Evolutionary conservation across 169 alveolate species (phyloP).

Genomic region (Theileria parva): DNA sequence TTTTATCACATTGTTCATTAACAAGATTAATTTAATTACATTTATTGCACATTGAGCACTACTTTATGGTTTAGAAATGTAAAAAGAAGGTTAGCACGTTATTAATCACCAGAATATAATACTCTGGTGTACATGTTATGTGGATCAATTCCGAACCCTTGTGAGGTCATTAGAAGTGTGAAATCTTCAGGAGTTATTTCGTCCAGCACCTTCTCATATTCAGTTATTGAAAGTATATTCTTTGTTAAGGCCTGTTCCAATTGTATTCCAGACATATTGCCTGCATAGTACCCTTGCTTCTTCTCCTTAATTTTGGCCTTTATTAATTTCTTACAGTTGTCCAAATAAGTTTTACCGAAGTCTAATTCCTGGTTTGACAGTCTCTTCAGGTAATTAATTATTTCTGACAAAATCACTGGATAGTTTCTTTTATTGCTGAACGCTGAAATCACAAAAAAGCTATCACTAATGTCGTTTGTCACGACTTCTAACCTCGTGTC

Average conservation of each 20-base stretch:
- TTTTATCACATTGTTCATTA: constrained; percentile 1
- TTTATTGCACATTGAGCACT: constrained; percentile 8
- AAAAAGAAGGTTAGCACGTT: constrained; percentile 41
- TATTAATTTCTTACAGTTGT: constrained; percentile 50
- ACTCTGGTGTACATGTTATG: constrained; percentile 51
- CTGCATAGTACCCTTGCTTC: neutral
- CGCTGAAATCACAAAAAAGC: constrained; percentile 73
- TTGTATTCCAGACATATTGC: constrained; percentile 55
- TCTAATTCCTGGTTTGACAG: constrained; percentile 24
- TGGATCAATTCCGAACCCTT: constrained; percentile 52
- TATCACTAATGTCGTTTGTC: constrained; percentile 76
- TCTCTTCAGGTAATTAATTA: constrained; percentile 8
- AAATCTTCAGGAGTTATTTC: constrained; percentile 54
- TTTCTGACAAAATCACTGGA: constrained; percentile 65
- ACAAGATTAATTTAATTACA: neutral
- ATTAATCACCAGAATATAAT: constrained; percentile 15
- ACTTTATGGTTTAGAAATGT: neutral
- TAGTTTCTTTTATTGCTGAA: constrained; percentile 75
- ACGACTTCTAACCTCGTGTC: constrained; percentile 80
- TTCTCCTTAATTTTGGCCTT: constrained; percentile 42
- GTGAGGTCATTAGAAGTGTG: constrained; percentile 28
- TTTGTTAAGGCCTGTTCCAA: constrained; percentile 37
- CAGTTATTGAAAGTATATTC: constrained; percentile 29
- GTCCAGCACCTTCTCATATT: constrained; percentile 54
- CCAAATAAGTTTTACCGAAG: constrained; percentile 34